Evolutionary conservation across 2,329 filamentous ascomycete species (phyloP), one percentile per base, ranked within the genome.

Genomic region (Ceratocystis papillata): DNA sequence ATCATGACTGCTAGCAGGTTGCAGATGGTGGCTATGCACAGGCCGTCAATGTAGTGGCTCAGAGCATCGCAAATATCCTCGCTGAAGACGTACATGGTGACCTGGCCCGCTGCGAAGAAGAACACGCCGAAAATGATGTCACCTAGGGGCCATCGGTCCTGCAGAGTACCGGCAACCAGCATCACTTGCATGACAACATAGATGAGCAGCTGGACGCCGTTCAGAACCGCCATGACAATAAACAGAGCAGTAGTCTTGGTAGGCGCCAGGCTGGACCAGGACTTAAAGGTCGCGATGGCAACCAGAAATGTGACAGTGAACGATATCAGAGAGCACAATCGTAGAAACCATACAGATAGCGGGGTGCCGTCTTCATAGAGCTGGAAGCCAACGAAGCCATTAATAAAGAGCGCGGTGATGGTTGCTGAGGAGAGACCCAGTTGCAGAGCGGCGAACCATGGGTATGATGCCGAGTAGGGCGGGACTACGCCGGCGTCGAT

Each of bases 1-100:
- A 97, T 99, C 94, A 99, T 99, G 68, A 99, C 93, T 12, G 87
- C 90, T 55, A 99, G 79, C 57, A 99, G 78, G 74, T 99, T 99
- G 79, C 91, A 94, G 65, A 93, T 86, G 0, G 93, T 96, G 3
- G 91, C 90, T 73, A 99, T 92, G 78, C 97, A 96, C 61, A 97
- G 77, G 0, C 93, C 93, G 73, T 99, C 94, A 62, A 99, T 77
- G 74, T 97, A 99, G 76, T 99, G 94, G 76, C 90, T 86, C 48
- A 92, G 85, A 60, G 84, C 83, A 63, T 87, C 82, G 79, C 94
- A 99, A 72, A 99, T 92, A 69, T 82, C 84, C 70, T 87, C 81
- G 77, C 90, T 94, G 73, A 96, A 90, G 28, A 87, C 90, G 74
- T 99, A 97, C 15, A 99, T 81, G 64, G 96, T 83, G 63, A 97